Base-by-base conservation (phyloP, 192 early-diverging fungal genomes). In the Entomortierella chlamydospora region DNA sequence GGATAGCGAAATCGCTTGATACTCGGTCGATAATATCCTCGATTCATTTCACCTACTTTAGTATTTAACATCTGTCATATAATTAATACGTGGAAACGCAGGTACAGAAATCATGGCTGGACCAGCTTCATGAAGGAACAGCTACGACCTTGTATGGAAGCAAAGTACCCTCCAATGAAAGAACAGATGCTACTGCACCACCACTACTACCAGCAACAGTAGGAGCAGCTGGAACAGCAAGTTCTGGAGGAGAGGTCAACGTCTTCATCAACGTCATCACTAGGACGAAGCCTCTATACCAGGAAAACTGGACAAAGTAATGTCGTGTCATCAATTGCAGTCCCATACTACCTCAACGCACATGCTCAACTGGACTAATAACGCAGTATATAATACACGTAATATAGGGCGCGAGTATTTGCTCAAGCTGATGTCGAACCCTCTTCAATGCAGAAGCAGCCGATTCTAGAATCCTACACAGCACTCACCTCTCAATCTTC, bases 231-330 rank as follows among this genome's bases (percentile, higher is more conserved):
- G 49, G 25, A 22, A 31, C 58, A 12, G n/a, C 26, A 26, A 58
- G 1, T 59, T 29, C 60, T 33, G 69, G n/a, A 15, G 76, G 57
- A 9, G 76, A 79, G 2, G 76, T 79, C 31, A 79, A 79, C 22
- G 68, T 70, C 45, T 79, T 70, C 58, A 68, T 79, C 29, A 79
- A 79, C 29, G 76, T 79, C 42, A 79, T 79, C 41, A 66, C 76
- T 4, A 79, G 68, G 42, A 37, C 47, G 10, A 70, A 61, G 13
- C 63, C 76, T 1, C 20, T 79, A 26, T 43, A 60, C 39, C 76
- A 79, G 52, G 49, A 60, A 9, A 33, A 43, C 4, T 79, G 76
- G 76, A 79, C 68, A 25, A 69, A 55, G 76, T 79, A 65, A 2
- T 33, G 30, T 37, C 37, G 12, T 17, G 22, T 65, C 10, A 20